Percentiles rank a stretch among this genome's conserved stretches.
These are phyloP conservation scores for Lodderomyces theae DNA, from an alignment of 1,139 yeast genomes.

Conservation along the genomic window DNA sequence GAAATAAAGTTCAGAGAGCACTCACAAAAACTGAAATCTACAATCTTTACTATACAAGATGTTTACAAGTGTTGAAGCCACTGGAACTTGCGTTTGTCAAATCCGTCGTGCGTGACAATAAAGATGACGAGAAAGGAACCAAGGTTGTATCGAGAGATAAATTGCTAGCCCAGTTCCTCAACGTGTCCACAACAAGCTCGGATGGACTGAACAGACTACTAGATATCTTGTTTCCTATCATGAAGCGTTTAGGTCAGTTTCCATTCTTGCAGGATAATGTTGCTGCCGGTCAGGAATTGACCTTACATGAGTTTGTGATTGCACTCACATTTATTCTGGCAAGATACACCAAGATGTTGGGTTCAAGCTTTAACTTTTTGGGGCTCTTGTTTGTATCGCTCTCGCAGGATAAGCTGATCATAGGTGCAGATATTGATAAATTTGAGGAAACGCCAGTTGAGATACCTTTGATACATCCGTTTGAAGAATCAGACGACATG, in stretches of 20 bases:
- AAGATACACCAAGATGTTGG: conserved; percentile 20
- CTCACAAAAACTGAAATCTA: conserved; percentile 20
- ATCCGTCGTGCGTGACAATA: not conserved
- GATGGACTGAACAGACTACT: conserved; percentile 9
- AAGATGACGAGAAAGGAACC: not conserved
- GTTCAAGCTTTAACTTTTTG: conserved; percentile 23
- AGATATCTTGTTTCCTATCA: conserved; percentile 22
- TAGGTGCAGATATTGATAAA: too few relatives aligned
- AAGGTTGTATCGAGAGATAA: not conserved
- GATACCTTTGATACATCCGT: conserved; percentile 9
- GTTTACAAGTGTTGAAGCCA: conserved; percentile 21
- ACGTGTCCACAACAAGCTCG: too few relatives aligned
- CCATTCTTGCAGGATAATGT: conserved; percentile 28
- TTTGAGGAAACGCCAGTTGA: not conserved
- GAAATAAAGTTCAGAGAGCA: conserved; percentile 8
- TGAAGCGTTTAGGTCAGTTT: conserved; percentile 27
- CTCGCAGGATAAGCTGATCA: not conserved
- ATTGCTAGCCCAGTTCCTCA: not conserved
- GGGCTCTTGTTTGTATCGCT: conserved; percentile 28
- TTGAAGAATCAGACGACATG: conserved; percentile 15
- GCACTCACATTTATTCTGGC: conserved; percentile 28
- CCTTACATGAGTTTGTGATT: conserved; percentile 24
- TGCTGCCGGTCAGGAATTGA: conserved; percentile 14
- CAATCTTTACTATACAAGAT: conserved; percentile 21
- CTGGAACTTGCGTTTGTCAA: conserved; percentile 20